phyloP scores from a whole-genome alignment of 139 green algal species.

The Micractinium conductrix region DNA sequence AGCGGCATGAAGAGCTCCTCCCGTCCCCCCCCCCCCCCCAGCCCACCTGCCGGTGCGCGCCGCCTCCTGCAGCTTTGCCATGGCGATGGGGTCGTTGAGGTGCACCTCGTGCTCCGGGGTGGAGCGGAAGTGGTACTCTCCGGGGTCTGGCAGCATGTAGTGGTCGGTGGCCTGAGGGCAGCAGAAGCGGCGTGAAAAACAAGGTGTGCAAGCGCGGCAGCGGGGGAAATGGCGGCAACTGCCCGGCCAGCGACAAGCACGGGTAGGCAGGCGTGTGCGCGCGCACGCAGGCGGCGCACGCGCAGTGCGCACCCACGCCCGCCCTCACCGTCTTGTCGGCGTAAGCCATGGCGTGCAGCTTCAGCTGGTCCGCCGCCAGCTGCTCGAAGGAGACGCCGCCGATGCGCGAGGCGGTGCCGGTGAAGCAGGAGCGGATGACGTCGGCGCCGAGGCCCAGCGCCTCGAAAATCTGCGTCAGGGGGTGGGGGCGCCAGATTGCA shows the following conservation, averaged over 20 bases:
- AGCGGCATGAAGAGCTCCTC: too few species aligned
- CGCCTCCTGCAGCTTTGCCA: constrained; percentile 90
- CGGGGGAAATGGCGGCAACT: too few species aligned
- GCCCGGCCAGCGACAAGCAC: too few species aligned
- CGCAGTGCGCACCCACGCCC: too few species aligned
- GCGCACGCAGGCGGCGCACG: too few species aligned
- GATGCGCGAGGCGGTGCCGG: constrained; percentile 84
- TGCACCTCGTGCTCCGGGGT: constrained; percentile 79
- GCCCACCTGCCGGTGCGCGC: constrained; percentile 47
- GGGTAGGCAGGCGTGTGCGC: too few species aligned
- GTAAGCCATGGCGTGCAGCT: constrained; percentile 63
- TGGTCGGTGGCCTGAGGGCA: too few species aligned
- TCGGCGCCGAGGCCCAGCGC: constrained; percentile 82
- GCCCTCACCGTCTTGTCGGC: too few species aligned
- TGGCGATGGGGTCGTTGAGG: constrained; percentile 93
- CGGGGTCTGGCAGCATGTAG: constrained; percentile 68
- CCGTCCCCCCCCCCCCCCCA: not conserved
- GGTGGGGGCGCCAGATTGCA: too few species aligned
- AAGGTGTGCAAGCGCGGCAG: not conserved
- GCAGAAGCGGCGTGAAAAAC: not conserved
- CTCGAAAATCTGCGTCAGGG: constrained; percentile 97
- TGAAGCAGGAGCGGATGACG: constrained; percentile 91
- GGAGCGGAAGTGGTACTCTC: constrained; percentile 86
- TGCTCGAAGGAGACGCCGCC: constrained; percentile 68
- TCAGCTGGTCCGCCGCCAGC: constrained; percentile 73